Percentiles rank a stretch among this genome's conserved stretches.
Conservation (phyloP, 257 asterid genomes). For the Capsicum pubescens region DNA sequence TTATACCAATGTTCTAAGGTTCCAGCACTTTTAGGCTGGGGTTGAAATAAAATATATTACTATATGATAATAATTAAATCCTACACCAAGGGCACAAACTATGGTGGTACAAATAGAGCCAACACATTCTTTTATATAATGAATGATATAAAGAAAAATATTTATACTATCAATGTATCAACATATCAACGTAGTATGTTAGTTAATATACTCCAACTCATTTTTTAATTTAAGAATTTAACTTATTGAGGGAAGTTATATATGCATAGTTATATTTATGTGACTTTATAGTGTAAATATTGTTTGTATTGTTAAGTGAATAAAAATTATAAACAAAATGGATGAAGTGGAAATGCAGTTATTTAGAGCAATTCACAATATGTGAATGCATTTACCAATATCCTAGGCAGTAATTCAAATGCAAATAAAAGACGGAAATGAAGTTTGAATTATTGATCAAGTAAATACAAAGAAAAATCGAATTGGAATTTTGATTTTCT, state of each 20-base stretch:
- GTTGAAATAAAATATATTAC: neutral
- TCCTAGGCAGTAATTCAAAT: neutral
- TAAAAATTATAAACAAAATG: neutral
- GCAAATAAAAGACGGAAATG: neutral
- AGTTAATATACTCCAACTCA: neutral
- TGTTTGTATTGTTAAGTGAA: neutral
- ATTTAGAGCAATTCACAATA: neutral
- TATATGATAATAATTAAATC: neutral
- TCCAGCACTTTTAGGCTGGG: slow-evolving; percentile 18
- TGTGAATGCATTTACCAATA: neutral
- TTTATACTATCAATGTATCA: neutral
- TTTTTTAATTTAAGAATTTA: neutral
- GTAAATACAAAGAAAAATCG: neutral
- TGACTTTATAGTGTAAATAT: neutral
- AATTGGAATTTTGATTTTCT: neutral
- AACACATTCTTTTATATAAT: neutral
- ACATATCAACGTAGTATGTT: neutral
- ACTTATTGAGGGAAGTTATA: neutral
- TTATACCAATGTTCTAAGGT: neutral
- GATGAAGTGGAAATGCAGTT: neutral
- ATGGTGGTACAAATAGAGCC: neutral
- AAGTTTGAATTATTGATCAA: neutral
- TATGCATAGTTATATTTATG: neutral
- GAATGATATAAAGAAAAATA: neutral
- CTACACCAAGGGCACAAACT: neutral